Evolutionary conservation across 768 basidiomycete genomes (phyloP).

Genomic region (Astraeus odoratus): DNA sequence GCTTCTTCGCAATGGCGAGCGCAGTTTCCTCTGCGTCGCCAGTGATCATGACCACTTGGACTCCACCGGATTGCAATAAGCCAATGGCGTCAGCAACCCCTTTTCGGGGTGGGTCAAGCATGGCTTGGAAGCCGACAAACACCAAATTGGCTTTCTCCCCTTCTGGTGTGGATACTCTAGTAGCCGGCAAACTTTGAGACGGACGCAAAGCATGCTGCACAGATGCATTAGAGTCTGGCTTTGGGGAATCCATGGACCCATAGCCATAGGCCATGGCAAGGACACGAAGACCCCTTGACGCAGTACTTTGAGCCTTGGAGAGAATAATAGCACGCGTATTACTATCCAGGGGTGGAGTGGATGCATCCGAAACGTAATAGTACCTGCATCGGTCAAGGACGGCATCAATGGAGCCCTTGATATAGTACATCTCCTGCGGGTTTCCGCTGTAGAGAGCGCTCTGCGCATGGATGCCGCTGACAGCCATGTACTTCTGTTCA

Average conservation of each 20-base stretch:
- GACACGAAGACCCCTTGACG: conserved; percentile 74
- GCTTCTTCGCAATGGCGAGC: conserved; percentile 75
- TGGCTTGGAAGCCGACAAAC: conserved; percentile 91
- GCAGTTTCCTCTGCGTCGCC: conserved; percentile 93
- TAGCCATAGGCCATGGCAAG: conserved; percentile 90
- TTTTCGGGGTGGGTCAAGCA: conserved; percentile 90
- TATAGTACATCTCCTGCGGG: conserved; percentile 73
- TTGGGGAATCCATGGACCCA: conserved; percentile 43
- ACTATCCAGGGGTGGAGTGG: conserved; percentile 72
- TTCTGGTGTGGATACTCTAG: conserved; percentile 27
- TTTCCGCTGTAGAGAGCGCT: conserved; percentile 23
- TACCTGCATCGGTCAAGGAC: conserved; percentile 82
- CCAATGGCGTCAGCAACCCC: conserved; percentile 89
- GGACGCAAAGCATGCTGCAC: conserved; percentile 8
- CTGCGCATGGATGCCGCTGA: conserved; percentile 60
- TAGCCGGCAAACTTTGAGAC: conserved; percentile 18
- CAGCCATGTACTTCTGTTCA: conserved; percentile 90
- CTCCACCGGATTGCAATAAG: conserved; percentile 74
- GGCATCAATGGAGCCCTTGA: conserved; percentile 88
- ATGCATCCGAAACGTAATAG: conserved; percentile 87
- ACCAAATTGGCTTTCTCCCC: conserved; percentile 51
- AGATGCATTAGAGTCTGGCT: conserved; percentile 13
- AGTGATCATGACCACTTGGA: conserved; percentile 98
- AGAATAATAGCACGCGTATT: conserved; percentile 62
- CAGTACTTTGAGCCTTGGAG: conserved; percentile 62